phyloP scores from a whole-genome alignment of 2,329 filamentous ascomycete species.

The Apiospora phragmitis region DNA sequence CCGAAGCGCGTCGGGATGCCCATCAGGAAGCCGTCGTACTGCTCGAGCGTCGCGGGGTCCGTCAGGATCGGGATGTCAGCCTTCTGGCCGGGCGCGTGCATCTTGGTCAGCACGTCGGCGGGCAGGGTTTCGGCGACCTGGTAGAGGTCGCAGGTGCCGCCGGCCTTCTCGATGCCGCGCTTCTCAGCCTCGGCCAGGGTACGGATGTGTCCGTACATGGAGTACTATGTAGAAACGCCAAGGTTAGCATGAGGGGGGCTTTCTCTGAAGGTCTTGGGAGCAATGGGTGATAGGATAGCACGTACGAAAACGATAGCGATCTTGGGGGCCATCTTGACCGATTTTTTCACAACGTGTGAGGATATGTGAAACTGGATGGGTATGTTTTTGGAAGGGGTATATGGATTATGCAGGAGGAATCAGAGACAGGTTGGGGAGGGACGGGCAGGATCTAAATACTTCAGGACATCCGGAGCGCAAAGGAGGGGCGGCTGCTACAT shows the following conservation, averaged over 20 bases:
- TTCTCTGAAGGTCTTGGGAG: background rate
- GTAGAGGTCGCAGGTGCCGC: conserved; percentile 78
- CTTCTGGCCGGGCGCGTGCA: conserved; percentile 82
- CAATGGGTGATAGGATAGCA: conserved; percentile 23
- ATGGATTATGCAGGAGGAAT: background rate
- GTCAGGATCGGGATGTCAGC: conserved; percentile 64
- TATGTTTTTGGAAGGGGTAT: background rate
- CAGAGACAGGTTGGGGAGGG: background rate
- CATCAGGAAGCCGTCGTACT: conserved; percentile 87
- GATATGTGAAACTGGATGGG: background rate
- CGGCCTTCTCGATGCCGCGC: conserved; percentile 84
- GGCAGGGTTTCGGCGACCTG: conserved; percentile 89
- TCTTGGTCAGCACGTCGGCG: conserved; percentile 80
- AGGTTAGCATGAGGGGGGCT: background rate
- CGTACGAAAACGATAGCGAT: conserved; percentile 87
- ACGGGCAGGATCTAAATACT: conserved; percentile 8
- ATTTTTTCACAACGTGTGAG: conserved; percentile 14
- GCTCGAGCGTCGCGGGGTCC: conserved; percentile 59
- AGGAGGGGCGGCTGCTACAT: conserved; percentile 5
- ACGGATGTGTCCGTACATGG: conserved; percentile 89
- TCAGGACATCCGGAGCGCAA: background rate
- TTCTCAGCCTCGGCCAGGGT: conserved; percentile 86
- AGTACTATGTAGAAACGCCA: conserved; percentile 64
- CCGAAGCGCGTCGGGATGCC: conserved; percentile 96
- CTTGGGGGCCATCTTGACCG: conserved; percentile 77